Percentiles rank a stretch among this genome's conserved stretches.
Evolutionary conservation across 2,329 filamentous ascomycete genomes (phyloP).

Genomic region (Nakataea oryzae): DNA sequence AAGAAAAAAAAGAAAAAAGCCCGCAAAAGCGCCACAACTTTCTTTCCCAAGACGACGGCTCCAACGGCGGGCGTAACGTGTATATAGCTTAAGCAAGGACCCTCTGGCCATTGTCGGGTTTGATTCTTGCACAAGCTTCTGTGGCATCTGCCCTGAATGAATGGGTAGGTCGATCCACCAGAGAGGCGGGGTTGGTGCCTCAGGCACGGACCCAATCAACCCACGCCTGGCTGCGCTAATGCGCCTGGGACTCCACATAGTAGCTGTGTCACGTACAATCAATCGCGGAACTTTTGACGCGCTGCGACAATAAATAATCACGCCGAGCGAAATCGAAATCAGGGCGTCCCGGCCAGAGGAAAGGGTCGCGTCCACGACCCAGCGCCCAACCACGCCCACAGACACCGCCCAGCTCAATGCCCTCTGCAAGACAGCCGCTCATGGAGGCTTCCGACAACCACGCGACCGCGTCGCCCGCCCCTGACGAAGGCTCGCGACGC

Average conservation of each 20-base stretch:
- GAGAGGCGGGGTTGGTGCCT: background rate
- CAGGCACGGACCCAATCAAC: background rate
- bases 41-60: no score
- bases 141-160: no score
- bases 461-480: constrained; percentile 40
- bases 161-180: background rate
- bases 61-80: no score
- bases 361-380: background rate
- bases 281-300: constrained; percentile 2
- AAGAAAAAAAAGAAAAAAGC: no score
- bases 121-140: background rate
- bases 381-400: background rate
- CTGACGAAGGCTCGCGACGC: constrained; percentile 38
- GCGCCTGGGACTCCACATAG: background rate
- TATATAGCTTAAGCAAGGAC: no score
- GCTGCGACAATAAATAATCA: constrained; percentile 3
- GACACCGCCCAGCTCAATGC: background rate
- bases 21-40: no score
- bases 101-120: no score
- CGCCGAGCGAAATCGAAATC: background rate
- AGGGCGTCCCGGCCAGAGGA: background rate
- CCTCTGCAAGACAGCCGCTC: constrained; percentile 29
- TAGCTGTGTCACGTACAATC: background rate
- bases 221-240: background rate
- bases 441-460: constrained; percentile 46